A percentile compares a stretch with the other conserved stretches of the same genome.
phyloP scores from a whole-genome alignment of 768 basidiomycete species.

The Russula sp. region DNA sequence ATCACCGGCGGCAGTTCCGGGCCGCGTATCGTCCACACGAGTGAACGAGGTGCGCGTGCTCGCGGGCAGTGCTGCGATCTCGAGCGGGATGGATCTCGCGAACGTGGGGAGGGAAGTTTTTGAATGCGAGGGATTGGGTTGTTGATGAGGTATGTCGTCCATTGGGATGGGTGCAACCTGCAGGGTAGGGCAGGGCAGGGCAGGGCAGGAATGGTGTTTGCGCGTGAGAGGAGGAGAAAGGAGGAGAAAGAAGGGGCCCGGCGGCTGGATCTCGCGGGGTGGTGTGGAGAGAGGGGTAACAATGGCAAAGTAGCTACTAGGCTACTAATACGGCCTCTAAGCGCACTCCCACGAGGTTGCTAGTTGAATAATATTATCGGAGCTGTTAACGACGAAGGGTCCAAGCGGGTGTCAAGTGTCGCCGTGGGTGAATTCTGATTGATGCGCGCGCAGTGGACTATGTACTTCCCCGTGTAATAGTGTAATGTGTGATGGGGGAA shows the following conservation, averaged over 20 bases:
- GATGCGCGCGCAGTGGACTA: background rate
- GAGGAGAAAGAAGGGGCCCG: background rate
- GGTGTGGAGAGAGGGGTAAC: background rate
- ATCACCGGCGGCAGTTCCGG: slow-evolving; percentile 30
- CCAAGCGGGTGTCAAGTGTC: slow-evolving; percentile 6
- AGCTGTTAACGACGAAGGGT: background rate
- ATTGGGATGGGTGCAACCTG: no score
- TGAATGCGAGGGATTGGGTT: slow-evolving; percentile 12
- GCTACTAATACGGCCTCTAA: background rate
- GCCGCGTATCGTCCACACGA: slow-evolving; percentile 42
- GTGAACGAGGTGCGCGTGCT: slow-evolving; percentile 56
- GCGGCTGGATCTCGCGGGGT: background rate
- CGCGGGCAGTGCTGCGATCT: slow-evolving; percentile 38
- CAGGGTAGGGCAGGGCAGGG: no score
- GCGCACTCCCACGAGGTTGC: slow-evolving; percentile 17
- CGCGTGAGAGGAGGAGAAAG: background rate
- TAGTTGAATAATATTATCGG: background rate
- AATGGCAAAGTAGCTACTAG: no score
- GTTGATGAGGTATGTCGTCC: slow-evolving; percentile 12
- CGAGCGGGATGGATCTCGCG: slow-evolving; percentile 17
- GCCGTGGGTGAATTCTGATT: slow-evolving; percentile 1
- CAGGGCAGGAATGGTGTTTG: no score
- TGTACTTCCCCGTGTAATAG: background rate
- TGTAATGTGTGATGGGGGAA: background rate
- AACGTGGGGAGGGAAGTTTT: slow-evolving; percentile 28